Evolutionary conservation across 2,329 filamentous ascomycete species (phyloP).

Genomic region (Colletotrichum simmondsii): DNA sequence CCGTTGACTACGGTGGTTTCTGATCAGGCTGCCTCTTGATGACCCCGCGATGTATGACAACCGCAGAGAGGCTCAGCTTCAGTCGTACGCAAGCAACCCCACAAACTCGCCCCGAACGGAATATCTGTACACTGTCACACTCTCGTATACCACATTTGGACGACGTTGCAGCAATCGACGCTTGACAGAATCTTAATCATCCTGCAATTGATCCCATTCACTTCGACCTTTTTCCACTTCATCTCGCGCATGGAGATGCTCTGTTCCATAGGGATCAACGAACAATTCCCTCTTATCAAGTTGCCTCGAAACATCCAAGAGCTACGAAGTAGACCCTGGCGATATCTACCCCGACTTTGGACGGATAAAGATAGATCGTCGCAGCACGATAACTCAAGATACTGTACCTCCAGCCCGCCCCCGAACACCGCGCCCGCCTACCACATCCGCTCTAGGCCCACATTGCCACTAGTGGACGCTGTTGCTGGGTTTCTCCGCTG

Average conservation of each 20-base stretch:
- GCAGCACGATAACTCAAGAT: not conserved
- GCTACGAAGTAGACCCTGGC: not conserved
- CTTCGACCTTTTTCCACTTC: not conserved
- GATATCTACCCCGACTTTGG: not conserved
- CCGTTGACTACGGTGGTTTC: not conserved
- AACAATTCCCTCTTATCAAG: too few relatives aligned
- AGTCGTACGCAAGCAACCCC: not conserved
- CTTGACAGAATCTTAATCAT: not conserved
- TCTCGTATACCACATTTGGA: not conserved
- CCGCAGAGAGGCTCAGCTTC: slow-evolving; percentile 8
- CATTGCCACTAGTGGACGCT: not conserved
- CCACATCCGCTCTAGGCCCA: not conserved
- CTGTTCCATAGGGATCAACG: not conserved
- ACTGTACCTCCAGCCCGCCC: not conserved
- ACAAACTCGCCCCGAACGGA: too few relatives aligned
- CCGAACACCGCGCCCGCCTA: not conserved
- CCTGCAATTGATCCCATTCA: not conserved
- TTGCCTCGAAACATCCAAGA: not conserved
- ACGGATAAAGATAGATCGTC: not conserved
- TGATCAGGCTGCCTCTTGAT: slow-evolving; percentile 4
- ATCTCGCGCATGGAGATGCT: not conserved
- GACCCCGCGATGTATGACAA: not conserved
- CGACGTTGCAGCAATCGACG: not conserved
- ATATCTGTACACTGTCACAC: not conserved
- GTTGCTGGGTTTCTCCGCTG: not conserved